Percentiles rank a stretch among this genome's conserved stretches.
Conservation (phyloP, 2,329 filamentous ascomycete genomes). For the Juglanconis oblonga region DNA sequence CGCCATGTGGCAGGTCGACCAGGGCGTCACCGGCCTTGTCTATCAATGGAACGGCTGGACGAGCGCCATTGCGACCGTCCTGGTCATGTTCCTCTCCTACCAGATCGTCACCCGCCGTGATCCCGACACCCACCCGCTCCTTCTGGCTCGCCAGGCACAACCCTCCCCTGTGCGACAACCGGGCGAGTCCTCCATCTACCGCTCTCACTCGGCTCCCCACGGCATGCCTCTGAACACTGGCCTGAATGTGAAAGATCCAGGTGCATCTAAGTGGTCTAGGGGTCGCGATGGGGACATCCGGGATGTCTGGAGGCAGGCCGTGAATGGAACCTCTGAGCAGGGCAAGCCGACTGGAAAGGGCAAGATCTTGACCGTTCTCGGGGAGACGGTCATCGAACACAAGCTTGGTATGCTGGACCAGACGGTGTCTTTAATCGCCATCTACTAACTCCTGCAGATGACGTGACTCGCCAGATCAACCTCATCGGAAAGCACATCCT, state of each 20-base stretch:
- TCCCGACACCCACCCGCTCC: constrained; percentile 86
- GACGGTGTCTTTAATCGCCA: not conserved
- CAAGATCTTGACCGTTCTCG: constrained; percentile 75
- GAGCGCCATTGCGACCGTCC: constrained; percentile 64
- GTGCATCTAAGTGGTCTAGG: constrained; percentile 75
- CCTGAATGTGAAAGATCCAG: constrained; percentile 77
- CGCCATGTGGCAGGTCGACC: constrained; percentile 67
- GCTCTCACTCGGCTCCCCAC: constrained; percentile 80
- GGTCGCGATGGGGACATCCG: constrained; percentile 87
- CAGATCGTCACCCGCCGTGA: constrained; percentile 70
- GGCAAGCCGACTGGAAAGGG: constrained; percentile 63
- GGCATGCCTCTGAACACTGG: constrained; percentile 77
- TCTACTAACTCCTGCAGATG: constrained; percentile 42
- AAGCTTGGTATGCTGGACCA: constrained; percentile 46
- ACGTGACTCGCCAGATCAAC: constrained; percentile 82
- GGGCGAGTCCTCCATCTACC: constrained; percentile 81
- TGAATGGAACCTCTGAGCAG: constrained; percentile 62
- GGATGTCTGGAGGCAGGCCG: constrained; percentile 80
- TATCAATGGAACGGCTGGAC: constrained; percentile 81
- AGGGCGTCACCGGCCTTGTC: constrained; percentile 64
- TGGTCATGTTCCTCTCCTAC: constrained; percentile 68
- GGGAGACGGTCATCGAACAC: constrained; percentile 73
- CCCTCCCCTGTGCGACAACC: constrained; percentile 76
- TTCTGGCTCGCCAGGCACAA: constrained; percentile 80
- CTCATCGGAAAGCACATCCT: constrained; percentile 76